Conservation (phyloP, 768 basidiomycete genomes). For the Mycena floridula region DNA sequence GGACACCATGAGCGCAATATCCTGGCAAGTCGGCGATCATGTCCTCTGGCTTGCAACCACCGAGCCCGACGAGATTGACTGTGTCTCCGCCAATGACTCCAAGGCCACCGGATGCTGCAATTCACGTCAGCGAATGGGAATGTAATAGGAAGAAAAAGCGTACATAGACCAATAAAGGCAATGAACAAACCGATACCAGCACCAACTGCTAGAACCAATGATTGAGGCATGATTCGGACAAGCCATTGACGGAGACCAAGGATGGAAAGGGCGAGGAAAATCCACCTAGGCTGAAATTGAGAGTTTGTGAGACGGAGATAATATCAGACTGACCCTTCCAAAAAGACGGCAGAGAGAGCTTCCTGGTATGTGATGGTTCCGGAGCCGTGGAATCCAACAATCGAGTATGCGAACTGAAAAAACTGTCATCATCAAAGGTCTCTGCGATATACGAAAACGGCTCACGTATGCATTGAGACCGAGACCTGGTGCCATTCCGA, state of each 20-base stretch:
- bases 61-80: slow-evolving; percentile 65
- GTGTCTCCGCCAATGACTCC: slow-evolving; percentile 72
- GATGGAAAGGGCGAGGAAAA: slow-evolving; percentile 75
- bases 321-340: slow-evolving; percentile 61
- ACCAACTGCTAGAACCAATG: slow-evolving; percentile 78
- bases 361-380: slow-evolving; percentile 70
- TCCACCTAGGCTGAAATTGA: slow-evolving; percentile 54
- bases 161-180: slow-evolving; percentile 47
- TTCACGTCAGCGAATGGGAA: no score
- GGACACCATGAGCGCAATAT: slow-evolving; percentile 59
- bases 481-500: slow-evolving; percentile 84
- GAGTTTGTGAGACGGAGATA: not conserved
- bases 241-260: slow-evolving; percentile 88
- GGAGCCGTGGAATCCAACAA: slow-evolving; percentile 79
- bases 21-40: slow-evolving; percentile 39
- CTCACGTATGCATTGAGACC: slow-evolving; percentile 78
- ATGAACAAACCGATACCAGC: slow-evolving; percentile 87
- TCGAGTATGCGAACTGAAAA: slow-evolving; percentile 80
- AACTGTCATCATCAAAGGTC: no score
- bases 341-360: slow-evolving; percentile 79
- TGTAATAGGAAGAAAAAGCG: no score
- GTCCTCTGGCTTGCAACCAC: slow-evolving; percentile 64
- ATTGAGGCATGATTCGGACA: slow-evolving; percentile 82
- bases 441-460: not conserved
- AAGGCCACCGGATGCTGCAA: slow-evolving; percentile 60